phyloP scores from a whole-genome alignment of 1,139 yeast species.

The Protomyces lactucae-debilis region DNA sequence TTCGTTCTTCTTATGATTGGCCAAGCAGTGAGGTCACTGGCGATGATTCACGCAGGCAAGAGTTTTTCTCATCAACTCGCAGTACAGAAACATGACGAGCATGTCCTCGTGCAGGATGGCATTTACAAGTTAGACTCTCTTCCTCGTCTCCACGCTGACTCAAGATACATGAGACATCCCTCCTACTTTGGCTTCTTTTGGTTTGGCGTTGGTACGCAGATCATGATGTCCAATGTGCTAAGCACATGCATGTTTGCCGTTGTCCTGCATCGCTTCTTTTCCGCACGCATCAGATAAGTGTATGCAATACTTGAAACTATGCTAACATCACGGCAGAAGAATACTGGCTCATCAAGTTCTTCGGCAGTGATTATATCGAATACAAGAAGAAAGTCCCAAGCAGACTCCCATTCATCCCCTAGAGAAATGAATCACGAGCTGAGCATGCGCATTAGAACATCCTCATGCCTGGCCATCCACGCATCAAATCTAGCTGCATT shows the following conservation, averaged over 20 bases:
- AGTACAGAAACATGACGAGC: slow-evolving; percentile 49
- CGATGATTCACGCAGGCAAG: slow-evolving; percentile 82
- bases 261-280: slow-evolving; percentile 64
- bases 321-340: slow-evolving; percentile 15
- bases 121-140: slow-evolving; percentile 48
- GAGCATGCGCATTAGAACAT: background rate
- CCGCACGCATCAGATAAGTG: slow-evolving; percentile 67
- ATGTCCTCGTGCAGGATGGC: slow-evolving; percentile 66
- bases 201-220: slow-evolving; percentile 88
- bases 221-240: slow-evolving; percentile 61
- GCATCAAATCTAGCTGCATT: background rate
- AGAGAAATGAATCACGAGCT: background rate
- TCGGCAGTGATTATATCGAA: slow-evolving; percentile 56
- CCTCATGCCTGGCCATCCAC: background rate
- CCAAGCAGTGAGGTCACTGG: slow-evolving; percentile 60
- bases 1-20: slow-evolving; percentile 51
- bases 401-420: slow-evolving; percentile 58
- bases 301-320: slow-evolving; percentile 36
- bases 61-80: slow-evolving; percentile 85
- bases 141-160: background rate
- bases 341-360: slow-evolving; percentile 45
- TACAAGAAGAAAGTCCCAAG: slow-evolving; percentile 53
- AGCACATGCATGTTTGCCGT: slow-evolving; percentile 47
- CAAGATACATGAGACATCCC: slow-evolving; percentile 59
- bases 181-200: slow-evolving; percentile 85